Evolutionary conservation across 169 alveolate genomes (phyloP), one percentile per base, ranked within the genome.

Genomic region (Theileria parva): DNA sequence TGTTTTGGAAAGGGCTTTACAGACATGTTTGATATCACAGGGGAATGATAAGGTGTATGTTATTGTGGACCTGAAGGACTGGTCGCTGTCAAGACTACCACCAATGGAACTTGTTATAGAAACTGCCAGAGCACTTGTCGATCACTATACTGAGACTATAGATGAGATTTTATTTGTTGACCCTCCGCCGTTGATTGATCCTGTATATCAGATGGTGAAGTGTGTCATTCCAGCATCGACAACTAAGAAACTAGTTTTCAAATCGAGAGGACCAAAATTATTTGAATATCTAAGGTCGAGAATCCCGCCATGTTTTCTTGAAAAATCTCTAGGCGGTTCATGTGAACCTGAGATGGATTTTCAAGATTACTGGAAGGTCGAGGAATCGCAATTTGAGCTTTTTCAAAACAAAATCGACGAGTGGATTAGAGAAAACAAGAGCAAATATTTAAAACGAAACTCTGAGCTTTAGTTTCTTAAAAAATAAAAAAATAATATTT

Each of bases 11-110:
- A 72, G 71, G 25, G 83, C 84, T 17, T 50, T 37, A 30, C 77
- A 75, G 27, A 67, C 89, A 27, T 28, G 25, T 23, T 48, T 68
- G 0, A 44, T 74, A 48, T 12, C 44, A 1, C 72, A 70, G 44
- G 89, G 89, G 12, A 83, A 83, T 23, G 89, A 83, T 63, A 83
- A 83, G 50, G 86, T 83, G 32, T 27, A 60, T n/a, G 78, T 77
- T n/a, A 76, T 83, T 32, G 59, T 83, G 0, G 89, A 83, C 81
- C 69, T 83, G 53, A 48, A 12, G n/a, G 80, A 44, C 19, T 83
- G 89, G 89, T 83, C 89, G 5, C 15, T 83, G 34, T 51, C 85
- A 50, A 75, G 60, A 39, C 50, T 83, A 66, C 89, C 89, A 1
- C 48, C 86, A 7, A n/a, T 83, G 68, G 89, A 83, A 15, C 37